Evolutionary conservation across 1,284 basidiomycete species (phyloP).

Genomic region (Cystobasidium slooffiae): DNA sequence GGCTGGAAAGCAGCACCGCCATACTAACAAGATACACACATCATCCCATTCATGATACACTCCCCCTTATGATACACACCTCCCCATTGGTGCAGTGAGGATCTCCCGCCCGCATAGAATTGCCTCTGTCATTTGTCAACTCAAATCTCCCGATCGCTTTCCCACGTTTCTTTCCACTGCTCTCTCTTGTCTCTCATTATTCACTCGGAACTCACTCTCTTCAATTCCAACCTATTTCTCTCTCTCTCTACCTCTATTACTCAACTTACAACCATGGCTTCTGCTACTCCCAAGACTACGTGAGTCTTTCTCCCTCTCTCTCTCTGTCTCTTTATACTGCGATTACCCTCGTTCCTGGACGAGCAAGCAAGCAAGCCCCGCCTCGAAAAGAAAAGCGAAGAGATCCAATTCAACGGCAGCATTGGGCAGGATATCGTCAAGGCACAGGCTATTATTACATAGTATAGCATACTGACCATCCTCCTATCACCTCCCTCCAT

Average conservation of each 20-base stretch:
- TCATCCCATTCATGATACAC: too few species aligned
- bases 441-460: too few species aligned
- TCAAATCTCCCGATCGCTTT: neutral
- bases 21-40: too few species aligned
- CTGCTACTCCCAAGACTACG: conserved; percentile 30
- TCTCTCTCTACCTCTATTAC: neutral
- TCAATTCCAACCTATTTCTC: neutral
- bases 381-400: neutral
- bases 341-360: too few species aligned
- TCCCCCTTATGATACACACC: too few species aligned
- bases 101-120: too few species aligned
- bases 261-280: conserved; percentile 1
- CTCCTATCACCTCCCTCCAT: neutral
- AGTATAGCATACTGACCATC: too few species aligned
- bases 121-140: too few species aligned
- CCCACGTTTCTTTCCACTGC: neutral
- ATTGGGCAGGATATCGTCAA: too few species aligned
- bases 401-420: neutral
- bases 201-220: neutral
- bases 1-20: too few species aligned
- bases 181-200: neutral
- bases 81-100: too few species aligned
- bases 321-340: neutral
- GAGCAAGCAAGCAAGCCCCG: neutral
- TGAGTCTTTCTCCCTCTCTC: neutral